Evolutionary conservation across 495 filamentous ascomycete species (phyloP).

Genomic region (Penicillium ochrochloron): DNA sequence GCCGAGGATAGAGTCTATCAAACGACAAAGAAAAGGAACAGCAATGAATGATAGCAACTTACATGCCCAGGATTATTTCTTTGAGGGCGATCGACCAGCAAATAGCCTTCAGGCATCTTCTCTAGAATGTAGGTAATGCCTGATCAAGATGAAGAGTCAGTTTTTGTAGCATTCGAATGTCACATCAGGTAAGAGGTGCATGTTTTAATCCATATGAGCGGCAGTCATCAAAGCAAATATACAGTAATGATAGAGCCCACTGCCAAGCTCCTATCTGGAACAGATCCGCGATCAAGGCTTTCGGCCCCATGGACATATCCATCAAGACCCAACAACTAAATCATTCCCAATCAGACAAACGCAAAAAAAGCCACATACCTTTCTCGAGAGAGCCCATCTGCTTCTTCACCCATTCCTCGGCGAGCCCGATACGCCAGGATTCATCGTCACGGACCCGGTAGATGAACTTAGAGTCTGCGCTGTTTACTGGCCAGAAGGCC

Average conservation of each 20-base stretch:
- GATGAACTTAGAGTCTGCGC: constrained; percentile 17
- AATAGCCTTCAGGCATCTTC: constrained; percentile 59
- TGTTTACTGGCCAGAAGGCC: constrained; percentile 38
- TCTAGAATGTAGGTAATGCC: constrained; percentile 56
- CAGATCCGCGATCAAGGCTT: neutral
- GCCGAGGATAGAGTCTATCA: neutral
- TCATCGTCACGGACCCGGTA: constrained; percentile 29
- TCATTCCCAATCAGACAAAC: too few species aligned
- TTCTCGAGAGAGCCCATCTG: constrained; percentile 32
- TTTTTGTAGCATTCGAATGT: neutral
- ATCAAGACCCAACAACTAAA: too few species aligned
- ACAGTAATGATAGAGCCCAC: neutral
- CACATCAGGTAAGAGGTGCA: neutral
- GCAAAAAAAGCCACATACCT: constrained; percentile 31
- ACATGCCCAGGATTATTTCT: constrained; percentile 40
- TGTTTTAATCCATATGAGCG: neutral
- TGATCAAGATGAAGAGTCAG: constrained; percentile 24
- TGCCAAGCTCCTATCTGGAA: neutral
- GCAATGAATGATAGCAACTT: constrained; percentile 21
- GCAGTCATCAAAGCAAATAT: neutral
- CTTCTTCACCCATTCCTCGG: constrained; percentile 44
- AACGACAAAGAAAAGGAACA: constrained; percentile 9
- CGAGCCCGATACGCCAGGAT: constrained; percentile 39
- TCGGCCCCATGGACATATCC: neutral
- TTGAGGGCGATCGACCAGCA: constrained; percentile 51